phyloP scores from a whole-genome alignment of 2,329 filamentous ascomycete genomes.

The Penicillium sp. region DNA sequence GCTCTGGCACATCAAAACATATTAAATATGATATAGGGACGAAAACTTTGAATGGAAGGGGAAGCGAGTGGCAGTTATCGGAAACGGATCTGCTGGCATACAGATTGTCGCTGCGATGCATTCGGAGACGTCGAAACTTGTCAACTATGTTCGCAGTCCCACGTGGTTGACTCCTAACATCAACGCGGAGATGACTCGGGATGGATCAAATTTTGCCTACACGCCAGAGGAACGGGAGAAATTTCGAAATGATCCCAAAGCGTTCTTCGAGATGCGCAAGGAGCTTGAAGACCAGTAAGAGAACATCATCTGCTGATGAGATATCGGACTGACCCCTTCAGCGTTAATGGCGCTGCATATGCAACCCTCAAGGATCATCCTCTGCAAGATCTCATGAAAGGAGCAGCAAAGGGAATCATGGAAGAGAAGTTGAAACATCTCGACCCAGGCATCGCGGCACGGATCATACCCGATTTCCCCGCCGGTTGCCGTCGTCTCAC shows the following conservation, averaged over 20 bases:
- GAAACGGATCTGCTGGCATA: slow-evolving; percentile 35
- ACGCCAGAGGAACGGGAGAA: slow-evolving; percentile 24
- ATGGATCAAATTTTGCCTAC: slow-evolving; percentile 26
- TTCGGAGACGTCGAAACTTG: slow-evolving; percentile 18
- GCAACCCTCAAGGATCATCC: slow-evolving; percentile 8
- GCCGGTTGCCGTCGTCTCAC: slow-evolving; percentile 52
- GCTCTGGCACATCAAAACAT: neutral
- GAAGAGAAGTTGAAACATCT: neutral
- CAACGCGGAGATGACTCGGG: slow-evolving; percentile 22
- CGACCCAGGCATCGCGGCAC: slow-evolving; percentile 5
- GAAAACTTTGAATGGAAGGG: slow-evolving; percentile 19
- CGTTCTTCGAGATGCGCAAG: slow-evolving; percentile 7
- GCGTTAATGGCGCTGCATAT: slow-evolving; percentile 5
- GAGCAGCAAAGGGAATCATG: neutral
- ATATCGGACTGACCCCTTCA: neutral
- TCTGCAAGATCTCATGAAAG: neutral
- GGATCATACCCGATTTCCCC: slow-evolving; percentile 22
- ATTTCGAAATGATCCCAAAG: slow-evolving; percentile 20
- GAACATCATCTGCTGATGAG: neutral
- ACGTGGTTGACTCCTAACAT: slow-evolving; percentile 32
- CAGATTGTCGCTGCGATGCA: slow-evolving; percentile 33
- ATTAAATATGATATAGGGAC: slow-evolving; percentile 13
- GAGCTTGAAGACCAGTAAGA: slow-evolving; percentile 8
- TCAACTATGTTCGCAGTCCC: slow-evolving; percentile 32
- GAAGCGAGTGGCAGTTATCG: slow-evolving; percentile 27